phyloP scores from a whole-genome alignment of 805 yeast species.

The Blastobotrys terrestris region DNA sequence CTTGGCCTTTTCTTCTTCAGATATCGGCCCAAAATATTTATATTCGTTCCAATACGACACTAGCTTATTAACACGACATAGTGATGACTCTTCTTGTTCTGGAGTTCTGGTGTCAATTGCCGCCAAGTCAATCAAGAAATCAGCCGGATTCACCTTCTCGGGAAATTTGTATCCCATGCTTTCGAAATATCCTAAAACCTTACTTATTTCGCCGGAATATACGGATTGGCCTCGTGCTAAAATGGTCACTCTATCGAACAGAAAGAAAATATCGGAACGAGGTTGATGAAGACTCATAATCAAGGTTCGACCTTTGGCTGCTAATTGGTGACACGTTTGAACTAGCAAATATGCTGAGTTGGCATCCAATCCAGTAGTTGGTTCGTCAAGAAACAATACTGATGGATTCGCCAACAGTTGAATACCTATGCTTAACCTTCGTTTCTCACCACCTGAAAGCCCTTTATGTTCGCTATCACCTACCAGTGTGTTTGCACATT shows the following conservation, averaged over 20 bases:
- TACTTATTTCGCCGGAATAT: conserved; percentile 42
- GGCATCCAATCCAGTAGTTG: conserved; percentile 83
- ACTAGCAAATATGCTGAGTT: conserved; percentile 64
- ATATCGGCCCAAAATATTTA: background rate
- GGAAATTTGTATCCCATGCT: conserved; percentile 42
- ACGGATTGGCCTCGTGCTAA: conserved; percentile 53
- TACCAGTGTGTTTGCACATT: conserved; percentile 53
- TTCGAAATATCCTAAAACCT: conserved; percentile 45
- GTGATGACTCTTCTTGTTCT: conserved; percentile 33
- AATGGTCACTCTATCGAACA: conserved; percentile 63
- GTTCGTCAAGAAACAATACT: conserved; percentile 73
- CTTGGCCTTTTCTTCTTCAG: background rate
- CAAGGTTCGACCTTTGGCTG: conserved; percentile 59
- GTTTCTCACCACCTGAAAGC: conserved; percentile 78
- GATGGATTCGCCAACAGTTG: conserved; percentile 75
- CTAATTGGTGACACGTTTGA: conserved; percentile 51
- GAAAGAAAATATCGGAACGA: conserved; percentile 61
- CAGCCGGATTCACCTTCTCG: conserved; percentile 53
- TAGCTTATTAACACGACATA: conserved; percentile 32
- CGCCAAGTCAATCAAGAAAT: conserved; percentile 49
- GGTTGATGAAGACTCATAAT: conserved; percentile 82
- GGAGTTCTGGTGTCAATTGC: conserved; percentile 46
- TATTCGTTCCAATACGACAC: conserved; percentile 33
- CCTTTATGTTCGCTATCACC: conserved; percentile 51
- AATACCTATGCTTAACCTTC: conserved; percentile 71